These are phyloP conservation scores for Bimuria novae-zelandiae DNA, from an alignment of 2,329 filamentous ascomycete genomes.

Conservation along the genomic window DNA sequence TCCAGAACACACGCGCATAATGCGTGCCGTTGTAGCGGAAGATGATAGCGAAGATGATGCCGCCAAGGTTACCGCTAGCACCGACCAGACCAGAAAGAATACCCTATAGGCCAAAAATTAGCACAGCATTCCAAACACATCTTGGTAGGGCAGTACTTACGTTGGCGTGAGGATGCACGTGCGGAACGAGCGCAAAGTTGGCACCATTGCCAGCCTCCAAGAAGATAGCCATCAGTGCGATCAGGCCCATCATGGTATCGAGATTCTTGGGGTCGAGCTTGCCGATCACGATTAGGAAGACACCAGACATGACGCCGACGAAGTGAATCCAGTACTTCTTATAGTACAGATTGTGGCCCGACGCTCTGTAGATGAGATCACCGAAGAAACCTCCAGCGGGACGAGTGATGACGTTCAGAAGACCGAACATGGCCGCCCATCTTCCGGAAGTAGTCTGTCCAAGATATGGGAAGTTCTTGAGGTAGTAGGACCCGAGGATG, in stretches of 20 bases:
- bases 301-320: slow-evolving; percentile 61
- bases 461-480: slow-evolving; percentile 59
- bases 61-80: slow-evolving; percentile 81
- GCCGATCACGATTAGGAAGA: slow-evolving; percentile 67
- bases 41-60: slow-evolving; percentile 80
- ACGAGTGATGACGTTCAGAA: slow-evolving; percentile 71
- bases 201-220: slow-evolving; percentile 83
- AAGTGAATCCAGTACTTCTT: slow-evolving; percentile 67
- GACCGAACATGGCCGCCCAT: slow-evolving; percentile 75
- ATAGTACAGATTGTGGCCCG: slow-evolving; percentile 58
- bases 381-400: slow-evolving; percentile 67
- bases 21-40: slow-evolving; percentile 74
- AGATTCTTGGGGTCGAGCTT: slow-evolving; percentile 65
- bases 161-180: slow-evolving; percentile 83
- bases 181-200: slow-evolving; percentile 84
- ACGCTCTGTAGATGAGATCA: slow-evolving; percentile 60
- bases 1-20: slow-evolving; percentile 76
- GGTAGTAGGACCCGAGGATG: slow-evolving; percentile 64
- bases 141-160: slow-evolving; percentile 44
- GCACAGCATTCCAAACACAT: background rate
- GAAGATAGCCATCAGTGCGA: slow-evolving; percentile 80
- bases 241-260: slow-evolving; percentile 73
- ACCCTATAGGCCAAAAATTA: slow-evolving; percentile 38
- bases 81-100: slow-evolving; percentile 78
- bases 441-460: slow-evolving; percentile 60